Evolutionary conservation across 2,329 filamentous ascomycete species (phyloP), one percentile per base, ranked within the genome.

Genomic region (Aspergillus neotritici): DNA sequence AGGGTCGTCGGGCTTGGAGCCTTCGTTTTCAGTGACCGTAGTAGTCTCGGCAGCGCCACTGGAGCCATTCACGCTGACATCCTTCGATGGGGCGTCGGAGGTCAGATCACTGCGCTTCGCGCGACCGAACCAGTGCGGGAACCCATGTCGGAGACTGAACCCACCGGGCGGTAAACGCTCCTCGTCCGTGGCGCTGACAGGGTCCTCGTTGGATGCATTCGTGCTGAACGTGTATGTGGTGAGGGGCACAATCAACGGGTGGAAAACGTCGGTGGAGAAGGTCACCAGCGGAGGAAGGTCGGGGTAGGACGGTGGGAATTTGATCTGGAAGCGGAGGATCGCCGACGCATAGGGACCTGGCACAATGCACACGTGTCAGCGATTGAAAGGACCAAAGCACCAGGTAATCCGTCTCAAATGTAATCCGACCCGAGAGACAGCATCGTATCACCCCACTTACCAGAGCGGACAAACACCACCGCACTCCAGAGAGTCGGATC

Each of bases 171-270:
- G 86, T 40, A 96, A 71, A 11, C 86, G 76, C 61, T 94, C 87
- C 29, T 87, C 83, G 55, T 95, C 88, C 2, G 82, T 84, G 7
- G 88, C 87, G 62, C 86, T 91, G 49, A 90, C 84, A 0, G 87
- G 87, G 37, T 86, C 87, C 43, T 79, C 78, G 48, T 82, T 83
- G 48, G 86, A 80, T 30, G 85, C 80, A 44, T 85, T 83, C 49
- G 87, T 89, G 33, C 87, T 86, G 71, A 94, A 94, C 61, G 87
- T 93, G 68, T 95, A 94, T 3, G 88, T 95, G n/a, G 89, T 95
- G 49, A 94, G 76, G 31, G 93, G 90, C 6, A 90, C 89, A 53
- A 97, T 83, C 33, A 98, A 76, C 13, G 91, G 91, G 64, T 98
- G 91, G 65, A 97, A 98, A 54, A 97, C 84, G 63, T 97, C 91